Percentiles rank a stretch among this genome's conserved stretches.
These are phyloP conservation scores for Hygrophila difformis DNA, from an alignment of 257 asterid species.

Conservation along the genomic window DNA sequence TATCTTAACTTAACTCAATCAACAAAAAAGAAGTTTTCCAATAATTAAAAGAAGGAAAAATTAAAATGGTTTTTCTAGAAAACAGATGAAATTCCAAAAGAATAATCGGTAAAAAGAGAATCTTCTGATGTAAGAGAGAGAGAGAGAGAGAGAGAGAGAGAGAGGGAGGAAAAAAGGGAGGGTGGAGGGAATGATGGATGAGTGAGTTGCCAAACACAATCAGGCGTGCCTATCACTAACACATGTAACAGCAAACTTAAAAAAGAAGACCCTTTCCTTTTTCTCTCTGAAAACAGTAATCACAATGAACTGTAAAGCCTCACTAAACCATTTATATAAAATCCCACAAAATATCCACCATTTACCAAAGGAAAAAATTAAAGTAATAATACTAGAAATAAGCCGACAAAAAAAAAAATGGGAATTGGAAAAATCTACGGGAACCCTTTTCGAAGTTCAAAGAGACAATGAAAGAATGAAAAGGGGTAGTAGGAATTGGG, in stretches of 20 bases:
- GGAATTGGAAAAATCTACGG: too few species aligned
- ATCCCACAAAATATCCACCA: too few species aligned
- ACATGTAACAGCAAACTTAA: not conserved
- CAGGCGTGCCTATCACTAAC: not conserved
- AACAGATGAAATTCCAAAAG: not conserved
- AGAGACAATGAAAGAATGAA: too few species aligned
- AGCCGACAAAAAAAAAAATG: too few species aligned
- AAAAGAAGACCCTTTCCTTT: not conserved
- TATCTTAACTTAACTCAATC: not conserved
- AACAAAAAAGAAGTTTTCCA: not conserved
- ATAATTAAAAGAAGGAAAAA: not conserved
- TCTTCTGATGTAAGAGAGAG: not conserved
- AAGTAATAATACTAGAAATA: too few species aligned
- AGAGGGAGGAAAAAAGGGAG: not conserved
- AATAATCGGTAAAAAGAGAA: not conserved
- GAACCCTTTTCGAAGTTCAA: too few species aligned
- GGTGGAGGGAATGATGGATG: not conserved
- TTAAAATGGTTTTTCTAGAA: not conserved
- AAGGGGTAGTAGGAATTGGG: too few species aligned
- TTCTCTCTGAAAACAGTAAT: too few species aligned
- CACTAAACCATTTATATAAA: too few species aligned
- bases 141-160: not conserved
- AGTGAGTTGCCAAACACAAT: not conserved
- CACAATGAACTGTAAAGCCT: too few species aligned
- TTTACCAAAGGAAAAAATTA: too few species aligned